Conservation (phyloP, 2,329 filamentous ascomycete genomes). For the Xylaria sp. region DNA sequence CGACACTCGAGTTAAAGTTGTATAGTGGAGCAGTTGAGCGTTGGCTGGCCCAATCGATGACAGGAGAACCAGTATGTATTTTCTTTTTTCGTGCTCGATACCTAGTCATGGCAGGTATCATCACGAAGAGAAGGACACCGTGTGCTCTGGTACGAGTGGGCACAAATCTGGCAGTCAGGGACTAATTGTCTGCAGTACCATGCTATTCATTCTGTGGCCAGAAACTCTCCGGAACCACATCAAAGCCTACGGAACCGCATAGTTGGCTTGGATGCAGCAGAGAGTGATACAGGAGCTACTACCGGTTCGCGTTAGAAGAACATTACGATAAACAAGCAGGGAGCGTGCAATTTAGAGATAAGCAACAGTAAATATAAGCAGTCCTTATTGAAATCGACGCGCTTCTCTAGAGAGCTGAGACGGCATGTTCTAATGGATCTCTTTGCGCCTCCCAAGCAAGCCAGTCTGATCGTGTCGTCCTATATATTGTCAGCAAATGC, state of each 20-base stretch:
- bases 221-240: neutral
- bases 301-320: constrained; percentile 32
- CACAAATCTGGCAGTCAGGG: neutral
- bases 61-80: constrained; percentile 33
- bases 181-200: constrained; percentile 30
- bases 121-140: neutral
- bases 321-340: neutral
- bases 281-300: constrained; percentile 38
- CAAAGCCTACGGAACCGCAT: neutral
- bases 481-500: constrained; percentile 54
- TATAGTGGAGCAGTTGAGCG: constrained; percentile 20
- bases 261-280: neutral
- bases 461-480: constrained; percentile 97
- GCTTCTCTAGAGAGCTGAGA: constrained; percentile 65
- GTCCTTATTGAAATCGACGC: neutral
- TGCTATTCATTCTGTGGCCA: constrained; percentile 29
- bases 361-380: constrained; percentile 9
- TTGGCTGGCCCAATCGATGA: constrained; percentile 34
- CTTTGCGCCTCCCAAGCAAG: constrained; percentile 90
- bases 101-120: neutral
- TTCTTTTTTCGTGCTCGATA: neutral
- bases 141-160: neutral
- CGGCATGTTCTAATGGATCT: constrained; percentile 73
- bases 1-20: constrained; percentile 7
- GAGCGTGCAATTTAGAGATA: constrained; percentile 2